Conservation (phyloP, 2,329 filamentous ascomycete species). For the Ophiostoma novo-ulmi region DNA sequence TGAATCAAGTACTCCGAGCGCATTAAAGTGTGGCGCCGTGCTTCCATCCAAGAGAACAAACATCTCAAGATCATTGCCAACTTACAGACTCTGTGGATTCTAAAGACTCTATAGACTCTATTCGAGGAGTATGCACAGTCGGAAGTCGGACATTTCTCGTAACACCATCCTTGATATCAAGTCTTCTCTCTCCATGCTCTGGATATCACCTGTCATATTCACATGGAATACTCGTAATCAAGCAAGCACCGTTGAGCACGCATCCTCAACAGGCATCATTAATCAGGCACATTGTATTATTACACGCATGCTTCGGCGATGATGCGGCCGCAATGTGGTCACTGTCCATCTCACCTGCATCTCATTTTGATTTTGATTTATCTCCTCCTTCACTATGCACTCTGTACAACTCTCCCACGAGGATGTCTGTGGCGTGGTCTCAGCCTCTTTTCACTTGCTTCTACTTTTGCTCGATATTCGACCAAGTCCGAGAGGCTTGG, state of each 20-base stretch:
- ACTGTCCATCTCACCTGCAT: not conserved
- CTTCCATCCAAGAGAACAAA: not conserved
- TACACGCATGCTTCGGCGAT: not conserved
- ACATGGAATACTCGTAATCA: not conserved
- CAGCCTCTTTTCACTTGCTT: not conserved
- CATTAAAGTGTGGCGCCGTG: not conserved
- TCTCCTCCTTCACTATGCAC: not conserved
- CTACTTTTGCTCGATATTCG: not conserved
- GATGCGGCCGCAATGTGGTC: not conserved
- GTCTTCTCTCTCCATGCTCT: not conserved
- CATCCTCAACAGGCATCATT: not conserved
- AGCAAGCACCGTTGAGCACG: not conserved
- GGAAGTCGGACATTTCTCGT: not conserved
- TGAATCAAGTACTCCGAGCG: not conserved
- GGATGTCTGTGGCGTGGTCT: slow-evolving; percentile 8
- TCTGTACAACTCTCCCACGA: not conserved
- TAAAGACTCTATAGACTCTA: not conserved
- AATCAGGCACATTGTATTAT: not conserved
- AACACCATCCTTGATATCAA: not conserved
- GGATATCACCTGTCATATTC: not conserved
- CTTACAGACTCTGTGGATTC: too few species aligned
- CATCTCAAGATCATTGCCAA: not conserved
- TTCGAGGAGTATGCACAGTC: not conserved
- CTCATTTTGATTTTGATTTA: not conserved
- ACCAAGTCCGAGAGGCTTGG: not conserved